Conservation (phyloP, 2,329 filamentous ascomycete species). For the Sphaerulina musiva region DNA sequence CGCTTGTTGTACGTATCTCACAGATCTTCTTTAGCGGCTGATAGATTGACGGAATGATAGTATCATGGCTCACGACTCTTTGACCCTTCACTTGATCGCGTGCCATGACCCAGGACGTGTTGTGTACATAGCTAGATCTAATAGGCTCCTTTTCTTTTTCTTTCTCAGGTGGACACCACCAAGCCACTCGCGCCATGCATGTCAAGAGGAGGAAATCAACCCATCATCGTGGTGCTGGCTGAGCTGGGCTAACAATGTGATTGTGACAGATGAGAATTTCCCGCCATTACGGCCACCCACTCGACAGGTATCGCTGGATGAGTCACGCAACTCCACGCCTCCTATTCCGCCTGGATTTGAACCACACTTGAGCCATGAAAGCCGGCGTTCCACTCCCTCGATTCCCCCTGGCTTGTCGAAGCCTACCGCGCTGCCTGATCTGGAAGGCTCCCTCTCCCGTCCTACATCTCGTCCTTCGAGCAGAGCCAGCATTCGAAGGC, state of each 20-base stretch:
- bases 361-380: conserved; percentile 30
- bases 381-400: conserved; percentile 40
- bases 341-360: conserved; percentile 35
- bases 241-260: conserved; percentile 16
- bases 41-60: conserved; percentile 34
- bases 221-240: neutral
- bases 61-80: conserved; percentile 23
- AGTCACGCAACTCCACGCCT: conserved; percentile 31
- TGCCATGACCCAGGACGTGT: conserved; percentile 23
- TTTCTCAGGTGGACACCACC: neutral
- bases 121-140: conserved; percentile 17
- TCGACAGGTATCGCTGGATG: conserved; percentile 25
- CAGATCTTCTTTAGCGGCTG: conserved; percentile 28
- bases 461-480: conserved; percentile 32
- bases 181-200: conserved; percentile 19
- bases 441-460: conserved; percentile 23
- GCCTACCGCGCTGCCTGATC: conserved; percentile 24
- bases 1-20: conserved; percentile 33
- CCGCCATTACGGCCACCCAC: conserved; percentile 22
- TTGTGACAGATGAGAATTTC: conserved; percentile 28
- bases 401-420: conserved; percentile 42
- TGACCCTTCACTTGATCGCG: conserved; percentile 15
- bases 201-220: conserved; percentile 19
- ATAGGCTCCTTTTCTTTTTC: neutral
- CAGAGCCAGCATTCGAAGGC: conserved; percentile 31